Percentiles rank a stretch among this genome's conserved stretches.
These are phyloP conservation scores for Tetrahymena thermophila DNA, from an alignment of 73 alveolate species.

Conservation along the genomic window DNA sequence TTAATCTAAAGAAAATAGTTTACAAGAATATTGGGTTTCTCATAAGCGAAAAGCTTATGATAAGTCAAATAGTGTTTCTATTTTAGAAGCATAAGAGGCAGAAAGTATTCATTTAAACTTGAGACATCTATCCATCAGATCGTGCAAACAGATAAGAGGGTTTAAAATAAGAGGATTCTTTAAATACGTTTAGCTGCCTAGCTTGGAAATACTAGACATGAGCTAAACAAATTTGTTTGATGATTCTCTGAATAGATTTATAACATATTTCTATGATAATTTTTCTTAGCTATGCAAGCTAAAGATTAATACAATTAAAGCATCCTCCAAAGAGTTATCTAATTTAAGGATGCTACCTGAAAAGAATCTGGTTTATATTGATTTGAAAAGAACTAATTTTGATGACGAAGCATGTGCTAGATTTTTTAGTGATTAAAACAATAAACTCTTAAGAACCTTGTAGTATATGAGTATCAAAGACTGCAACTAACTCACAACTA, in stretches of 20 bases:
- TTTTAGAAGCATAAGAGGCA: background rate
- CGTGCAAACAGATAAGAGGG: background rate
- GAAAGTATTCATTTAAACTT: background rate
- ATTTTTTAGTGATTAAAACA: background rate
- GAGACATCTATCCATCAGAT: background rate
- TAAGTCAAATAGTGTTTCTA: background rate
- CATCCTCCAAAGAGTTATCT: background rate
- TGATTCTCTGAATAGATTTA: background rate
- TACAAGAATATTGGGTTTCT: background rate
- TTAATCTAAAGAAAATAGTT: background rate
- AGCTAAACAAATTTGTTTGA: background rate
- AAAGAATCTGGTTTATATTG: background rate
- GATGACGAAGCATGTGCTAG: background rate
- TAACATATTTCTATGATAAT: background rate
- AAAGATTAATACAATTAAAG: background rate
- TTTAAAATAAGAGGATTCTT: background rate
- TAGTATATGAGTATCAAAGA: background rate
- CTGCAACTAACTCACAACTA: background rate
- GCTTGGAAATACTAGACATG: background rate
- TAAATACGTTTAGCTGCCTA: background rate
- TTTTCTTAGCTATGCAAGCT: background rate
- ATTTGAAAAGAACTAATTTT: background rate
- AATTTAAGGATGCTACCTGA: background rate
- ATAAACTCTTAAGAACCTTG: background rate
- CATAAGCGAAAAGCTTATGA: background rate